Evolutionary conservation across 495 filamentous ascomycete genomes (phyloP), one percentile per base, ranked within the genome.

Genomic region (Aspergillus saccharolyticus): DNA sequence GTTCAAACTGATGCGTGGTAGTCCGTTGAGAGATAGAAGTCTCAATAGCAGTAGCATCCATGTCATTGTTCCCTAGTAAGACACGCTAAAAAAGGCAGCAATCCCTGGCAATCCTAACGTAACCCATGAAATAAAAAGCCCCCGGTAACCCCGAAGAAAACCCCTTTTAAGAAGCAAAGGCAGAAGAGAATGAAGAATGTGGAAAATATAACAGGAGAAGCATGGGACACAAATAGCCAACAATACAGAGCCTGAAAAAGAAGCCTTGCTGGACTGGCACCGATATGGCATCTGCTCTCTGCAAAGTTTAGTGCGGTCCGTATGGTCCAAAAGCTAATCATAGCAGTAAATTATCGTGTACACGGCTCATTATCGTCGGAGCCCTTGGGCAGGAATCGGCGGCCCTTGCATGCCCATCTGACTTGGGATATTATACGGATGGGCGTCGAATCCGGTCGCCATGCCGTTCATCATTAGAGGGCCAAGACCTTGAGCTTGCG

Each of bases 401-500:
- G 55, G 66, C 55, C 73, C 72, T 58, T 70, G 73, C 72, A 76
- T 76, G 44, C 63, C 74, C 74, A 76, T 74, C 24, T 64, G 61
- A 30, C 56, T 58, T 30, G 73, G 57, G 62, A 76, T 70, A 55
- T 65, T 68, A 51, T 76, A 75, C 3, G 66, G 70, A 48, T 75
- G 71, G 7, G 61, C 63, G 2, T 77, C 74, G 42, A 62, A 77
- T 39, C 71, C 74, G 30, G 71, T 53, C 9, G 68, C 59, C 66
- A 77, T 70, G 54, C 83, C 80, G 57, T 81, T 79, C 83, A 91
- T 85, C 63, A 82, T 83, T 10, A 87, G 76, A 21, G 82, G 80
- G 48, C 83, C 80, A 10, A 96, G 70, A 12, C 91, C 90, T 69
- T 97, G 95, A 22, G 86, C 83, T 66, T 95, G 89, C 8, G 90